Base-by-base conservation (phyloP, 2,329 filamentous ascomycete genomes). In the Phaeoacremonium minimum region DNA sequence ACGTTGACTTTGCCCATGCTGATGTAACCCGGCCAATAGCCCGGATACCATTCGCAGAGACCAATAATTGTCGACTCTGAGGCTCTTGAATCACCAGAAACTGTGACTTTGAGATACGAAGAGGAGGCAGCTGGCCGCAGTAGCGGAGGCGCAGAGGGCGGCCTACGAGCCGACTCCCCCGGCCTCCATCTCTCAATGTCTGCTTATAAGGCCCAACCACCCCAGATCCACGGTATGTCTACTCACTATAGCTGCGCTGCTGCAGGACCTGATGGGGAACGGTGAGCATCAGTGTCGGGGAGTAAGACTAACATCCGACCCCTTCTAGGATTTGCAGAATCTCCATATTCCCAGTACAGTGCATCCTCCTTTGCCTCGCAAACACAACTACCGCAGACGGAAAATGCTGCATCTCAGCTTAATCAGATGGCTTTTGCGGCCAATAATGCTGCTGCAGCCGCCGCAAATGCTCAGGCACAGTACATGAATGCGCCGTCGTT, bases 151-250 rank as follows among this genome's bases (percentile, higher is more conserved):
- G 22, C 22, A 26, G 42, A 36, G 37, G 42, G 69, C 60, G 67
- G 65, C 61, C 66, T 66, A 60, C 63, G 61, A 53, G 67, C 69
- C 71, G 78, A 71, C 64, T 78, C 67, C 65, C 70, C 73, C 57
- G 69, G 59, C 59, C 61, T 66, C 59, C 61, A 80, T 53, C 67
- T 86, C 66, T 80, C 84, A 64, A 90, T 90, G 85, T 84, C 86
- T 62, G 83, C 83, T 65, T 90, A 88, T 73, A 95, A 94, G 66
- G 66, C 79, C 41, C 80, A 85, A 61, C 73, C 81, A 64, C 73
- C 83, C 61, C 84, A 83, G 61, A 77, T 90, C 69, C 85, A 91
- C 66, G 85, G 89, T 94, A 71, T 69, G 87, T 82, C 33, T 47
- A 17, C n/a, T 30, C 34, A 36, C 15, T n/a, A n/a, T n/a, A n/a